Base-by-base conservation (phyloP, 1,139 yeast species). In the Pichia inconspicua region DNA sequence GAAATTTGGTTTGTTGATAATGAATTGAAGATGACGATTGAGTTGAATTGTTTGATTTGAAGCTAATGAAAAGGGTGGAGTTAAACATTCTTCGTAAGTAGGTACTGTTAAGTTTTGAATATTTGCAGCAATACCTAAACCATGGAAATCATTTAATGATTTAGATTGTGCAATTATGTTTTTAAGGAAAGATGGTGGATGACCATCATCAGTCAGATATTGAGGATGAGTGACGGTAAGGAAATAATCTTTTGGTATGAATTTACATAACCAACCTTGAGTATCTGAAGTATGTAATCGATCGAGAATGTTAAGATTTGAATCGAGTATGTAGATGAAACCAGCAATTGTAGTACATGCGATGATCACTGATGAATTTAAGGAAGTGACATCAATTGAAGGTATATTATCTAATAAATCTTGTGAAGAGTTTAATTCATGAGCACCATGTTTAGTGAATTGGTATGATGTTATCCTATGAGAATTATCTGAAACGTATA, bases 401-500 rank as follows among this genome's bases (percentile, higher is more conserved):
- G 89, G 88, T 14, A 83, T 71, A 57, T 83, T 82, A 56, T 80
- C 83, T 11, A 71, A 59, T 15, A 82, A 52, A 43, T 67, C 71
- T 28, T 72, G 76, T 4, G 79, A 66, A 32, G 64, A 65, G 1
- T 44, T 66, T 43, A 39, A 49, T 49, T n/a, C 49, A 19, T 7
- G 42, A 35, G 25, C 37, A 5, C 28, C 14, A 5, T 35, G 14
- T 6, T 37, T 41, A 25, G 19, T 17, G 6, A 67, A 66, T 50
- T 70, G 66, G 49, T 75, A 69, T 4, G 80, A 51, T 0, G 75
- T 66, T 1, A 79, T 62, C 15, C 67, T 64, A 49, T 72, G 77
- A 2, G 79, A 70, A 59, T 84, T 84, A 55, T 82, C 88, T 0
- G 87, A 76, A 0, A 75, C 70, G 0, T 70, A 78, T 11, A 83